phyloP scores from a whole-genome alignment of 1,284 basidiomycete species.

The Rugosomyces carneus region DNA sequence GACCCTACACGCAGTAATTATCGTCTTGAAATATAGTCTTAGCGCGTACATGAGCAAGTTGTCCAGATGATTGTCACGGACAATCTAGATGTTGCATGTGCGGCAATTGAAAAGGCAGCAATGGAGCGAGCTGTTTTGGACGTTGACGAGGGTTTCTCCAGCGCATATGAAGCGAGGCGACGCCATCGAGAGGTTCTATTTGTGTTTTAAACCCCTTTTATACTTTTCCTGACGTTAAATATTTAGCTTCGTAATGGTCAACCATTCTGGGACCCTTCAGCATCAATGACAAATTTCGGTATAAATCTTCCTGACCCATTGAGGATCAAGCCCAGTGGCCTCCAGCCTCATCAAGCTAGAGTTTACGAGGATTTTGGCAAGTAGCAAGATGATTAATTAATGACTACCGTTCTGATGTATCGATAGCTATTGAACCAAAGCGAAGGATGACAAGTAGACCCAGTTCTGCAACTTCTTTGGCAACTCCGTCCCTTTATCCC shows the following conservation, averaged over 20 bases:
- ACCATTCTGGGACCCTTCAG: conserved; percentile 83
- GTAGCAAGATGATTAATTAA: conserved; percentile 12
- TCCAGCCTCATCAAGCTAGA: conserved; percentile 77
- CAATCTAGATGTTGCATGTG: conserved; percentile 92
- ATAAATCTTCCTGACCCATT: conserved; percentile 85
- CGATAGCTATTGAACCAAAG: conserved; percentile 45
- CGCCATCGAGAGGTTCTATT: conserved; percentile 78
- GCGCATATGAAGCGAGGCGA: conserved; percentile 80
- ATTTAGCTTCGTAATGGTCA: conserved; percentile 58
- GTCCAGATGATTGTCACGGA: conserved; percentile 84
- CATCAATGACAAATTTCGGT: conserved; percentile 70
- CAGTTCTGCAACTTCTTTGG: conserved; percentile 40
- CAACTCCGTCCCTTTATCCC: conserved; percentile 36
- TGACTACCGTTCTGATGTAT: conserved; percentile 1
- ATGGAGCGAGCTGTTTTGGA: conserved; percentile 97
- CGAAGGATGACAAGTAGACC: conserved; percentile 56
- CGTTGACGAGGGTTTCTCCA: conserved; percentile 85
- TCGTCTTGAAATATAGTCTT: conserved; percentile 15
- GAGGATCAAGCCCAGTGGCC: conserved; percentile 78
- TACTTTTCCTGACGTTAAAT: not conserved
- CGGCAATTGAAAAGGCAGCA: conserved; percentile 94
- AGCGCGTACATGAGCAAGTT: conserved; percentile 64
- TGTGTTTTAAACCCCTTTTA: conserved; percentile 4
- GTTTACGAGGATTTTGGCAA: conserved; percentile 96
- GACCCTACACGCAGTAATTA: not conserved